Evolutionary conservation across 2,329 filamentous ascomycete genomes (phyloP).

Genomic region (Botrytis hyacinthi): DNA sequence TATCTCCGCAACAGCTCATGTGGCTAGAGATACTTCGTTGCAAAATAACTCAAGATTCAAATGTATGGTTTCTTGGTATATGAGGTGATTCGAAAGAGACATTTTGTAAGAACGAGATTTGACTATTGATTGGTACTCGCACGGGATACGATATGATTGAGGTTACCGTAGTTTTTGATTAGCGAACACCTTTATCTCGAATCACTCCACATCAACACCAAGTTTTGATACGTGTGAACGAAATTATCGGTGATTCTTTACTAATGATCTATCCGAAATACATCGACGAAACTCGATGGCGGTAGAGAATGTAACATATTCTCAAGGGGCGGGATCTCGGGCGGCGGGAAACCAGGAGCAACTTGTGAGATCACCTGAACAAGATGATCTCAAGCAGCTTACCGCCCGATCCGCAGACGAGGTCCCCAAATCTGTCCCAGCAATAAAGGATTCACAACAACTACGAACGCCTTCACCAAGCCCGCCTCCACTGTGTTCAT

Average conservation of each 20-base stretch:
- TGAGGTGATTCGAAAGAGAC: background rate
- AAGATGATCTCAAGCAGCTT: background rate
- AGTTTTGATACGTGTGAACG: background rate
- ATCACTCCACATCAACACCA: conserved; percentile 1
- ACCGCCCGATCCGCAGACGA: background rate
- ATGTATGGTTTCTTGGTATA: no score
- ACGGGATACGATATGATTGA: background rate
- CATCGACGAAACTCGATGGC: conserved; percentile 4
- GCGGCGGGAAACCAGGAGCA: background rate
- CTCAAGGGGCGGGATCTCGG: background rate
- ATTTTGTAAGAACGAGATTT: background rate
- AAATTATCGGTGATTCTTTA: background rate
- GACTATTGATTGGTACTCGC: background rate
- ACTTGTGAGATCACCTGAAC: conserved; percentile 9
- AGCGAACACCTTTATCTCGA: conserved; percentile 9
- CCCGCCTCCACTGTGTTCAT: background rate
- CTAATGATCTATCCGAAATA: background rate
- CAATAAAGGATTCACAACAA: background rate
- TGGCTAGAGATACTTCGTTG: background rate
- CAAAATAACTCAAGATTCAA: background rate
- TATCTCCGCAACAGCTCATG: background rate
- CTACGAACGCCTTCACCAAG: conserved; percentile 2
- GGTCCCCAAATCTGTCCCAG: background rate
- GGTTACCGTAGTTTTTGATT: conserved; percentile 11
- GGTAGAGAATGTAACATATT: conserved; percentile 17